phyloP scores from a whole-genome alignment of 2,329 filamentous ascomycete species.

The Onygena corvina region DNA sequence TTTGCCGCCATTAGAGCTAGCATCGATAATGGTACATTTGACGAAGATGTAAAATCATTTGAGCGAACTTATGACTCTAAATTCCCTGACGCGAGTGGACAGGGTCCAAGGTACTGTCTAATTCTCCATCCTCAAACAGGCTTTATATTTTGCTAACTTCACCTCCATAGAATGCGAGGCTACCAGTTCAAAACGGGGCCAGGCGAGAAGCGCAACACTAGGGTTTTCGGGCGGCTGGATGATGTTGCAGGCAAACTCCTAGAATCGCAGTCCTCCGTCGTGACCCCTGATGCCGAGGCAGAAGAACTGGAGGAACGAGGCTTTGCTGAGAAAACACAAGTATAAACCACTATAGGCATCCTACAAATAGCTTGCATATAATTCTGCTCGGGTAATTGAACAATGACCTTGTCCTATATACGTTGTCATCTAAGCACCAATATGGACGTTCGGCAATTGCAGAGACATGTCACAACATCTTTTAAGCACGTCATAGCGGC shows the following conservation, averaged over 20 bases:
- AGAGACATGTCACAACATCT: no score
- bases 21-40: conserved; percentile 47
- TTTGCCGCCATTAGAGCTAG: conserved; percentile 57
- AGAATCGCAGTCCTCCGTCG: conserved; percentile 40
- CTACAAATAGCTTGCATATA: neutral
- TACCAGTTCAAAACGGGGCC: conserved; percentile 67
- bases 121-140: neutral
- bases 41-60: conserved; percentile 48
- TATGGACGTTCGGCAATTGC: no score
- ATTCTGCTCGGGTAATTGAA: no score
- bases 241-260: conserved; percentile 37
- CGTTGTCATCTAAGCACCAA: no score
- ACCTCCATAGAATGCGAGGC: conserved; percentile 48
- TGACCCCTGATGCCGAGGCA: conserved; percentile 41
- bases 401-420: no score
- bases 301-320: conserved; percentile 45
- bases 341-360: neutral
- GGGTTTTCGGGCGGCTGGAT: conserved; percentile 52
- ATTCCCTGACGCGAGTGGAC: conserved; percentile 61
- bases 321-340: conserved; percentile 38
- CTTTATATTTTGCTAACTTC: neutral
- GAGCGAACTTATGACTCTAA: conserved; percentile 54
- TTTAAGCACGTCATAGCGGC: no score
- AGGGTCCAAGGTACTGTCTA: conserved; percentile 54
- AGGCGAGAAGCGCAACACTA: conserved; percentile 55